Conservation (phyloP, 169 alveolate species). For the Plasmodium reichenowi region DNA sequence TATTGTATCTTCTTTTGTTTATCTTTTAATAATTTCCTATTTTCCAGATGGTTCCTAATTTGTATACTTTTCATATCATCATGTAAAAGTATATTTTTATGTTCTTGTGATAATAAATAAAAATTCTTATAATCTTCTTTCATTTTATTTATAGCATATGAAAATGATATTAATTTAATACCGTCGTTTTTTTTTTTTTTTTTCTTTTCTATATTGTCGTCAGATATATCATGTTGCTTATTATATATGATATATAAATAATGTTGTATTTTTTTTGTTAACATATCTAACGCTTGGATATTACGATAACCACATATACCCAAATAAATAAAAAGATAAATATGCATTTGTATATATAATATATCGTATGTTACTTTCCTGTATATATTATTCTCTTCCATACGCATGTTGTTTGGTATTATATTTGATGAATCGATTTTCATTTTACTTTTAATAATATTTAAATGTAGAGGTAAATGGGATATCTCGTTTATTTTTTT, state of each 20-base stretch:
- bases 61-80: no score
- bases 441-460: conserved; percentile 20
- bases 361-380: not conserved
- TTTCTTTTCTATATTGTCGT: no score
- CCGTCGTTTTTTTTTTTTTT: no score
- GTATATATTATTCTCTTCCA: not conserved
- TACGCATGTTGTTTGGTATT: conserved; percentile 4
- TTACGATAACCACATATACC: conserved; percentile 32
- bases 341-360: conserved; percentile 44
- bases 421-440: conserved; percentile 45
- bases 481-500: conserved; percentile 33
- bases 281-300: not conserved
- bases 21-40: no score
- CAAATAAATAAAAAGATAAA: conserved; percentile 45
- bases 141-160: no score
- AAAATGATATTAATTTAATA: no score
- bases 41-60: no score
- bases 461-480: conserved; percentile 68
- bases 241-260: conserved; percentile 7
- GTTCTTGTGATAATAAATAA: no score
- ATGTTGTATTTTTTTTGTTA: conserved; percentile 18
- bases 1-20: no score
- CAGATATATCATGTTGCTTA: not conserved
- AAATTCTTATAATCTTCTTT: no score
- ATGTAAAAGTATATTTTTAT: no score